These are phyloP conservation scores for Cyphellophora europaea DNA, from an alignment of 2,329 filamentous ascomycete genomes.

Conservation along the genomic window DNA sequence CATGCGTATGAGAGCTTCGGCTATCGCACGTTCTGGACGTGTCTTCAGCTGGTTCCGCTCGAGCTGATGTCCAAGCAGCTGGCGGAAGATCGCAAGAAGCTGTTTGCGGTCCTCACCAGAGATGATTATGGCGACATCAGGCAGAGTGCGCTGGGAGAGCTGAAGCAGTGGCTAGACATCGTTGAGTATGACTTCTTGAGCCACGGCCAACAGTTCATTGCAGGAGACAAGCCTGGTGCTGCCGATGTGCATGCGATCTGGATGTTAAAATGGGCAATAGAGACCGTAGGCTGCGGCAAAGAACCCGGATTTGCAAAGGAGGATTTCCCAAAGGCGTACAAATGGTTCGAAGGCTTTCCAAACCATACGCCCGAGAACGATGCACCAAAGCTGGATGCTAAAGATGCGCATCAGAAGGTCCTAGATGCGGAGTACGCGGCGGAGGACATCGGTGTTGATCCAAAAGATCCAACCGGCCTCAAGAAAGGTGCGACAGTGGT, in stretches of 20 bases:
- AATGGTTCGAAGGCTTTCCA: slow-evolving; percentile 8
- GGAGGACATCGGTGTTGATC: slow-evolving; percentile 6
- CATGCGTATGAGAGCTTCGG: slow-evolving; percentile 10
- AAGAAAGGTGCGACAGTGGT: slow-evolving; percentile 4
- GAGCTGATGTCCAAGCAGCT: slow-evolving; percentile 7
- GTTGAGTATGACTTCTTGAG: slow-evolving; percentile 10
- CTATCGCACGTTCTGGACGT: slow-evolving; percentile 9
- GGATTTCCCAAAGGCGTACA: slow-evolving; percentile 8
- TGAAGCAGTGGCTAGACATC: slow-evolving; percentile 4
- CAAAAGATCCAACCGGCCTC: slow-evolving; percentile 5
- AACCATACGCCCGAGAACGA: slow-evolving; percentile 5
- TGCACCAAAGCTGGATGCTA: slow-evolving; percentile 5
- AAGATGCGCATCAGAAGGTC: slow-evolving; percentile 4
- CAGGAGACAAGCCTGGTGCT: slow-evolving; percentile 1
- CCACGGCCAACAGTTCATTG: slow-evolving; percentile 4
- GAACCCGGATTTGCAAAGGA: slow-evolving; percentile 4
- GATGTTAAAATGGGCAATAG: slow-evolving; percentile 3
- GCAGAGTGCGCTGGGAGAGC: slow-evolving; percentile 6
- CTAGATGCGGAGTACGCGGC: slow-evolving; percentile 5
- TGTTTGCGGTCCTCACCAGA: slow-evolving; percentile 8
- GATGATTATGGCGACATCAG: slow-evolving; percentile 3
- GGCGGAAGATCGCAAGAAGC: slow-evolving; percentile 5
- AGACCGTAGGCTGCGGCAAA: slow-evolving; percentile 3
- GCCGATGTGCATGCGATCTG: slow-evolving; percentile 7
- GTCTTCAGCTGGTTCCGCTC: slow-evolving; percentile 5